Evolutionary conservation across 371 early-diverging fungal genomes (phyloP).

Genomic region (Mortierella sp.): DNA sequence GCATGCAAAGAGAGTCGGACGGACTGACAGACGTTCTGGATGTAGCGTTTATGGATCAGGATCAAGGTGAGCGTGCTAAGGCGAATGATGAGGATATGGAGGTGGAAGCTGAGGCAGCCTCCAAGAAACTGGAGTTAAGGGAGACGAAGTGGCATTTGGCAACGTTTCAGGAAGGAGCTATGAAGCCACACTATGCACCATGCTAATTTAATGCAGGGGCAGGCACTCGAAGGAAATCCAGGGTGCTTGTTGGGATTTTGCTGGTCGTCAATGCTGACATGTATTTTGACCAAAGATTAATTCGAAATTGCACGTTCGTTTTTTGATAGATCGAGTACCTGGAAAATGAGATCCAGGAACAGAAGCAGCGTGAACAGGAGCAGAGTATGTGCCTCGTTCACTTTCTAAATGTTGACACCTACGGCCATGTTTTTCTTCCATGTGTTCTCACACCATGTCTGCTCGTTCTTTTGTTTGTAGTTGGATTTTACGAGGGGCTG

Average conservation of each 20-base stretch:
- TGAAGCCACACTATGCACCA: too few species aligned
- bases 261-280: too few species aligned
- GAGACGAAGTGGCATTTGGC: too few species aligned
- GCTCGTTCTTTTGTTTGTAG: not conserved
- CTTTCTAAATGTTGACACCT: not conserved
- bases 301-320: not conserved
- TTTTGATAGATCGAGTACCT: constrained; percentile 22
- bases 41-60: constrained; percentile 15
- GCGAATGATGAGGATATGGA: constrained; percentile 19
- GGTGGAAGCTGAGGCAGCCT: constrained; percentile 26
- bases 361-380: constrained; percentile 24
- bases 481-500: constrained; percentile 21
- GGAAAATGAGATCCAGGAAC: constrained; percentile 33
- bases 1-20: constrained; percentile 37
- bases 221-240: not conserved
- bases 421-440: not conserved
- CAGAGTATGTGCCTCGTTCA: constrained; percentile 10
- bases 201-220: not conserved
- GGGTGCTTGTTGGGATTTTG: not conserved
- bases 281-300: too few species aligned
- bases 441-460: not conserved
- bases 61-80: not conserved
- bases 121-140: constrained; percentile 33
- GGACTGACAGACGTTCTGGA: constrained; percentile 17
- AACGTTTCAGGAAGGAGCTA: too few species aligned